A percentile compares a stretch with the other conserved stretches of the same genome.
These are phyloP conservation scores for Whalleya microplaca DNA, from an alignment of 2,329 filamentous ascomycete species.

Conservation along the genomic window DNA sequence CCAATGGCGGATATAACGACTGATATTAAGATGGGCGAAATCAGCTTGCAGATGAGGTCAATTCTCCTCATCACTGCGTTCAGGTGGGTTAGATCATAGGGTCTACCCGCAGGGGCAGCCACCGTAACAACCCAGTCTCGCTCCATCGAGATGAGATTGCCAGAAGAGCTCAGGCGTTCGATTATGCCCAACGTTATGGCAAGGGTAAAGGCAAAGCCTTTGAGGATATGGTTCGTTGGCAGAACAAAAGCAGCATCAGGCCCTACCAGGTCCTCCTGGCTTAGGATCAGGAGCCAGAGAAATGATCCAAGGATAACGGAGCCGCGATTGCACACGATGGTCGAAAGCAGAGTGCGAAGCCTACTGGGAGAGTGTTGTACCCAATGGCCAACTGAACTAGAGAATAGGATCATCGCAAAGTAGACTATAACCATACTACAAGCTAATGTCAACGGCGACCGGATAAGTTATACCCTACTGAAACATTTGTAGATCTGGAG, in stretches of 20 bases:
- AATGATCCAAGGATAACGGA: conserved; percentile 45
- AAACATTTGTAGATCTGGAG: background rate
- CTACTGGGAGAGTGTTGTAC: conserved; percentile 45
- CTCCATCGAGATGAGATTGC: conserved; percentile 51
- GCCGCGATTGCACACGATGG: conserved; percentile 45
- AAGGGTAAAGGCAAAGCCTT: conserved; percentile 38
- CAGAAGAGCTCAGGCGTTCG: conserved; percentile 46
- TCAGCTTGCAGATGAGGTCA: conserved; percentile 60
- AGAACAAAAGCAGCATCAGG: conserved; percentile 22
- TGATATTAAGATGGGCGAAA: conserved; percentile 56
- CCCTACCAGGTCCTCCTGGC: conserved; percentile 29
- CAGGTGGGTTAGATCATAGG: conserved; percentile 46
- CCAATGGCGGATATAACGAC: conserved; percentile 47
- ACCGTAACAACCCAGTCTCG: conserved; percentile 48
- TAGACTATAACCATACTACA: conserved; percentile 39
- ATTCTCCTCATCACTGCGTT: conserved; percentile 61
- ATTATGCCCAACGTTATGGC: conserved; percentile 45
- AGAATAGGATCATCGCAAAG: conserved; percentile 46
- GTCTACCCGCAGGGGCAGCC: conserved; percentile 35
- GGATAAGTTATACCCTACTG: background rate
- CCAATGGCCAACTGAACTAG: conserved; percentile 46
- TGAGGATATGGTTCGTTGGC: conserved; percentile 31
- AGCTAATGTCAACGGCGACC: conserved; percentile 3
- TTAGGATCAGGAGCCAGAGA: conserved; percentile 44
- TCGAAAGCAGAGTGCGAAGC: conserved; percentile 45